Evolutionary conservation across 2,329 filamentous ascomycete genomes (phyloP).

Genomic region (Cyphellophora attinorum): DNA sequence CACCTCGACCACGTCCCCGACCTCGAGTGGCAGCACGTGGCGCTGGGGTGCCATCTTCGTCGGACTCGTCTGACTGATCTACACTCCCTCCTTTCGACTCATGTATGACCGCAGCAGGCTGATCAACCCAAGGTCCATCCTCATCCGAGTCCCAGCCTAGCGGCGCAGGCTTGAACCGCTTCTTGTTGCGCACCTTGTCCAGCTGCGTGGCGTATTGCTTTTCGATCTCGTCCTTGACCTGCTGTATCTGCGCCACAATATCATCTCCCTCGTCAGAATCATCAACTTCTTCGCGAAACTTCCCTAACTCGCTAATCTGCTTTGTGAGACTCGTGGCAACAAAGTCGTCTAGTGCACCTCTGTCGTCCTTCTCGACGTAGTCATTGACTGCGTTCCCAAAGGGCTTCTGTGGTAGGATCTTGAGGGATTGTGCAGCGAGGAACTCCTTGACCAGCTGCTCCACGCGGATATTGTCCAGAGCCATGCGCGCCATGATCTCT

Average conservation of each 20-base stretch:
- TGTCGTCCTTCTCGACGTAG: slow-evolving; percentile 93
- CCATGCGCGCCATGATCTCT: slow-evolving; percentile 49
- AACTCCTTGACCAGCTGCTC: slow-evolving; percentile 84
- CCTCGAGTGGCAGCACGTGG: slow-evolving; percentile 33
- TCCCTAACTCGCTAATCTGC: slow-evolving; percentile 56
- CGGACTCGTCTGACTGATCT: slow-evolving; percentile 33
- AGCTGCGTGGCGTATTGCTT: slow-evolving; percentile 59
- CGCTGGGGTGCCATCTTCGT: slow-evolving; percentile 34
- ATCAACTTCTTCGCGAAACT: slow-evolving; percentile 56
- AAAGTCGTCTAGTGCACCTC: slow-evolving; percentile 77
- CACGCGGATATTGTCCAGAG: slow-evolving; percentile 71
- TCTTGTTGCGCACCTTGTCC: slow-evolving; percentile 44
- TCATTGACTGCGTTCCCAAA: slow-evolving; percentile 89
- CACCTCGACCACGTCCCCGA: slow-evolving; percentile 35
- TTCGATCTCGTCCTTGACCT: slow-evolving; percentile 60
- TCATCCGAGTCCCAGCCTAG: slow-evolving; percentile 80
- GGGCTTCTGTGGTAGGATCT: slow-evolving; percentile 82
- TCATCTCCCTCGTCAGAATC: slow-evolving; percentile 55
- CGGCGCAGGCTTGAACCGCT: slow-evolving; percentile 65
- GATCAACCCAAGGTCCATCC: slow-evolving; percentile 76
- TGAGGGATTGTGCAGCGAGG: slow-evolving; percentile 75
- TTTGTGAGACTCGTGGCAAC: slow-evolving; percentile 61
- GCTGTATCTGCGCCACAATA: slow-evolving; percentile 64
- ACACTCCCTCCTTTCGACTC: slow-evolving; percentile 6
- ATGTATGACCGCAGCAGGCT: slow-evolving; percentile 55